A percentile compares a stretch with the other conserved stretches of the same genome.
Conservation (phyloP, 768 basidiomycete species). For the Lentinula guzmanii region DNA sequence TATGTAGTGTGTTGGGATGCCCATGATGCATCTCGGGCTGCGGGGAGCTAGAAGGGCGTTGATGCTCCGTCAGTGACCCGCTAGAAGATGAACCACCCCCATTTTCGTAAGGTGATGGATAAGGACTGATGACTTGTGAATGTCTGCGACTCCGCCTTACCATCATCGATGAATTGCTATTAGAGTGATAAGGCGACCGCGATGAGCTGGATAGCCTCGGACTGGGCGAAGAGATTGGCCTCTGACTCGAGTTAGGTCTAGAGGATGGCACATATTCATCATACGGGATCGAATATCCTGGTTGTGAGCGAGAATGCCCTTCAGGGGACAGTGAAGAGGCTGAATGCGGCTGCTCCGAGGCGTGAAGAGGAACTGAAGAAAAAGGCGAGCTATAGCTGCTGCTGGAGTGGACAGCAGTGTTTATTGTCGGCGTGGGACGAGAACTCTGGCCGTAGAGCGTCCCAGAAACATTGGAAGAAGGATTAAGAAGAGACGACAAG, state of each 20-base stretch:
- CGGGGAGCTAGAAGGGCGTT: constrained; percentile 67
- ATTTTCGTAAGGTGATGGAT: constrained; percentile 77
- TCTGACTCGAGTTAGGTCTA: constrained; percentile 70
- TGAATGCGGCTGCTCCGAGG: constrained; percentile 42
- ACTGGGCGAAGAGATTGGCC: constrained; percentile 56
- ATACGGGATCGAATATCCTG: constrained; percentile 82
- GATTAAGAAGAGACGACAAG: constrained; percentile 75
- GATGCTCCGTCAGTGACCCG: constrained; percentile 35
- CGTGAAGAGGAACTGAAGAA: constrained; percentile 62
- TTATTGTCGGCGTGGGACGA: constrained; percentile 64
- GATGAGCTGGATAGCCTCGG: constrained; percentile 68
- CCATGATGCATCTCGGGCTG: constrained; percentile 43
- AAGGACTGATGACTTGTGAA: constrained; percentile 84
- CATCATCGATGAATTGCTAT: constrained; percentile 45
- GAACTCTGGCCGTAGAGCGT: constrained; percentile 27
- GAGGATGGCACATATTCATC: constrained; percentile 64
- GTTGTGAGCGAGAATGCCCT: constrained; percentile 72
- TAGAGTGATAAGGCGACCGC: constrained; percentile 36
- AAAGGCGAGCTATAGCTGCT: constrained; percentile 55
- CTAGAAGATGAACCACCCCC: constrained; percentile 11
- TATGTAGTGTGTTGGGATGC: constrained; percentile 15
- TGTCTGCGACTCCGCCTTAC: constrained; percentile 72
- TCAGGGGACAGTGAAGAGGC: constrained; percentile 78
- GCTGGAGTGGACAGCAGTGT: constrained; percentile 37
- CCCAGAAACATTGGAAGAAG: constrained; percentile 41